Evolutionary conservation across 2,329 filamentous ascomycete species (phyloP), one percentile per base, ranked within the genome.

Genomic region (Venturiaceae sp.): DNA sequence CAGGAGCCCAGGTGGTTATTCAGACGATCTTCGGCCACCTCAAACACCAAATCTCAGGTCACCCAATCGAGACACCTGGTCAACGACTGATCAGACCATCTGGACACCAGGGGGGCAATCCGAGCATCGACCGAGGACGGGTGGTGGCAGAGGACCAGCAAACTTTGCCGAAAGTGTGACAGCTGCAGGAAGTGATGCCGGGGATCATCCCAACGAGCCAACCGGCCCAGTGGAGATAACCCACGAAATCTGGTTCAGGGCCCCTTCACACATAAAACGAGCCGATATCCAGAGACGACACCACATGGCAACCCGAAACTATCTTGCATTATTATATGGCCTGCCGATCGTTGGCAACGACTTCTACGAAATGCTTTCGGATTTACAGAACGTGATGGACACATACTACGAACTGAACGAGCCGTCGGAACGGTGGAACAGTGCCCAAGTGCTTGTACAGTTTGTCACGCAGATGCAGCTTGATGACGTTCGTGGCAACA

Each of bases 281-380:
- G 63, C 77, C 70, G 65, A 69, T 69, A 19, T 80, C 78, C 44
- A 78, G 77, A 57, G 74, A 79, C 75, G 82, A 1, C 77, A 86
- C 62, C 82, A 85, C 63, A 77, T 88, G 52, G 84, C 85, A 0
- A 85, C 85, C 0, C 80, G 86, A 21, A 89, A 88, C 64, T 80
- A 88, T 47, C 83, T 89, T 63, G 85, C 85, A 0, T 70, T 88
- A 34, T 69, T 88, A 1, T 84, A 83, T 36, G 60, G 60, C 55
- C 81, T 82, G 23, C 84, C 85, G 0, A 74, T 88, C 0, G 84
- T 88, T 2, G 86, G 86, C 0, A 65, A 82, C 1, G 83, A 84
- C 4, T 68, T 88, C 0, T 80, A 79, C 62, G 83, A 87, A 63
- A 83, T 85, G 36, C 71, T 89, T 5, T 74, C 74, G 0, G 85